phyloP scores from a whole-genome alignment of 1,284 basidiomycete genomes.

The Phenoliferia sp. region DNA sequence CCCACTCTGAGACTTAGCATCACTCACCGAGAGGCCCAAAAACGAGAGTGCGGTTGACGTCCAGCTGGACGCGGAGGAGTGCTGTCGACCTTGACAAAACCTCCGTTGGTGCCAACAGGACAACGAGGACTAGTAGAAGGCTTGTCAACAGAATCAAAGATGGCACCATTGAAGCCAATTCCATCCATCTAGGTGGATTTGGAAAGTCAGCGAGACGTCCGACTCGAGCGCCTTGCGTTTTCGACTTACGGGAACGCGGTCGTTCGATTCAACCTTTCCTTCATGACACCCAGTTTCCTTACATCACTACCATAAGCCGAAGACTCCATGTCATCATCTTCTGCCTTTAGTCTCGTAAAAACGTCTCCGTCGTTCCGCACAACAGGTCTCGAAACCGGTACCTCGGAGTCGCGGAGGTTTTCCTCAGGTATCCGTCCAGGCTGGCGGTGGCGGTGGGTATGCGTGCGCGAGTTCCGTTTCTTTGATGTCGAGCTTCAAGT shows the following conservation, averaged over 20 bases:
- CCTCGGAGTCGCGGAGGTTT: not conserved
- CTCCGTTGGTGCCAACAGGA: not conserved
- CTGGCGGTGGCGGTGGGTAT: not conserved
- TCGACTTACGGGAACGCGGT: not conserved
- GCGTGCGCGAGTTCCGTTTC: not conserved
- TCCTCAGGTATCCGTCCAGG: not conserved
- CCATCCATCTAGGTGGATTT: too few species aligned
- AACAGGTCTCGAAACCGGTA: not conserved
- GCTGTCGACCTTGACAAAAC: not conserved
- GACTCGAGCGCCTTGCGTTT: not conserved
- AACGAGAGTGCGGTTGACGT: not conserved
- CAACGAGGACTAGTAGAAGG: not conserved
- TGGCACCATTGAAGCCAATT: not conserved
- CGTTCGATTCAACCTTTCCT: too few species aligned
- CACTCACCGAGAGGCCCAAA: conserved; percentile 1
- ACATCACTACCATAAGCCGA: not conserved
- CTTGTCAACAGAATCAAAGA: not conserved
- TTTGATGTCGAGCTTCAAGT: not conserved
- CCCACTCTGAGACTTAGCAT: not conserved
- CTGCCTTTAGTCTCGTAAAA: not conserved
- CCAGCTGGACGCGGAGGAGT: not conserved
- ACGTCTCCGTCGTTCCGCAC: not conserved
- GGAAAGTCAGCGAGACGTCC: not conserved
- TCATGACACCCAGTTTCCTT: not conserved
- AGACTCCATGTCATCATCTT: not conserved